Evolutionary conservation across 108 stramenopile species (phyloP), one percentile per base, ranked within the genome.

Genomic region (Poteriospumella lacustris): DNA sequence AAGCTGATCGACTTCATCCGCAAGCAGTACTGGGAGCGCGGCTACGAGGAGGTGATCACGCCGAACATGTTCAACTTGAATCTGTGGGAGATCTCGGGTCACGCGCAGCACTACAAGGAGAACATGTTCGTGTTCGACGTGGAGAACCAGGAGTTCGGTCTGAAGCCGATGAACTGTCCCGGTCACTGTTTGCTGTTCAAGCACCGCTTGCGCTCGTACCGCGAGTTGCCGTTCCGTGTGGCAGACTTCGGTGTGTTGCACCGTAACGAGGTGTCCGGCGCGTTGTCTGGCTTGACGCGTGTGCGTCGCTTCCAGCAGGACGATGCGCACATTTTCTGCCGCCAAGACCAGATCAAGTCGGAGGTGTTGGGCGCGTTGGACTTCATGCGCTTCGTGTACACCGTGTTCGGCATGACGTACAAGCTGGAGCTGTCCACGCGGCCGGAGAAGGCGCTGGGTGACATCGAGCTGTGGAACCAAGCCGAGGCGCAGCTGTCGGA

Each of bases 141-240:
- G 2, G 96, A 96, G 68, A 93, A 91, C 36, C 84, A 89, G 77
- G 92, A 93, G 80, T 95, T 90, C 90, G 98, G 92, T 43, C 90
- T 99, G 91, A 97, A 96, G 87, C 98, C 98, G 31, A 99, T 99
- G 98, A 99, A 99, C 87, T 99, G 98, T 83, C 98, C 98, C 2
- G 97, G 96, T 81, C 98, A 99, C 86, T 97, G 96, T 85, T 85
- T 99, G 44, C 95, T 99, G 93, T 99, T 98, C 87, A 92, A 60
- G 12, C 86, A 88, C 67, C 75, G 90, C 56, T 87, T 94, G 78
- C 92, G 95, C 31, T 93, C 92, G 58, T 97, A 93, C 80, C 94
- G 97, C 81, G 98, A 99, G 81, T 88, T 99, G 38, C 98, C 98
- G 2, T 83, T 97, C 43, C 92, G 98, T 2, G 88, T 89, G 68